Evolutionary conservation across 2,329 filamentous ascomycete genomes (phyloP).

Genomic region (Fusarium denticulatum): DNA sequence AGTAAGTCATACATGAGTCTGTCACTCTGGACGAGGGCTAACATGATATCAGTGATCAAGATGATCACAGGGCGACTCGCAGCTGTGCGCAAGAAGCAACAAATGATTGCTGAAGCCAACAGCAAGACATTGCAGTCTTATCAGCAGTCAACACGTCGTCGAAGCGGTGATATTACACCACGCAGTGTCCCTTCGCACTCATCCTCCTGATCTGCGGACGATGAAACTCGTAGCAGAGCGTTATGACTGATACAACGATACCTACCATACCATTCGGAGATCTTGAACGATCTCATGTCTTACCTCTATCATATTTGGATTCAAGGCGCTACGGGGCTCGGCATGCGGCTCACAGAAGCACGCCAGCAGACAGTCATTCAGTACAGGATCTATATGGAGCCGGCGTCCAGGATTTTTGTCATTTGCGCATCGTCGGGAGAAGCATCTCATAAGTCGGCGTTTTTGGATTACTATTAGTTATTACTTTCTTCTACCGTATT

Average conservation of each 20-base stretch:
- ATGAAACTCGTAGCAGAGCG: slow-evolving; percentile 8
- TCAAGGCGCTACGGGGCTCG: slow-evolving; percentile 35
- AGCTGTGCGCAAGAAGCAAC: slow-evolving; percentile 68
- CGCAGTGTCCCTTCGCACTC: slow-evolving; percentile 63
- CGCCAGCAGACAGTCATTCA: slow-evolving; percentile 39
- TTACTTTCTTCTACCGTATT: background rate
- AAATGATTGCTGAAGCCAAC: slow-evolving; percentile 68
- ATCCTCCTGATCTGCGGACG: slow-evolving; percentile 45
- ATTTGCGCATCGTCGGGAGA: slow-evolving; percentile 24
- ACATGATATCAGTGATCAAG: slow-evolving; percentile 62
- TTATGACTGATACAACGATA: slow-evolving; percentile 31
- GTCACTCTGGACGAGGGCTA: slow-evolving; percentile 19
- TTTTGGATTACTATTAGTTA: slow-evolving; percentile 22
- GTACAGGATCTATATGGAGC: slow-evolving; percentile 37
- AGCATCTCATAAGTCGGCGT: slow-evolving; percentile 43
- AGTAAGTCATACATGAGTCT: slow-evolving; percentile 60
- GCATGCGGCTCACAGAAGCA: slow-evolving; percentile 41
- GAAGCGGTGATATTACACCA: slow-evolving; percentile 66
- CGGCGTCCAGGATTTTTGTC: slow-evolving; percentile 37
- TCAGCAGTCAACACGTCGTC: slow-evolving; percentile 56
- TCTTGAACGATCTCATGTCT: slow-evolving; percentile 36
- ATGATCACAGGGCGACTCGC: slow-evolving; percentile 69
- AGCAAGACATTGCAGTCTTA: slow-evolving; percentile 58
- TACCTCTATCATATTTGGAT: slow-evolving; percentile 34
- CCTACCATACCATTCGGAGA: slow-evolving; percentile 35